These are phyloP conservation scores for Penicillium cosmopolitanum DNA, from an alignment of 495 filamentous ascomycete species.

Conservation along the genomic window DNA sequence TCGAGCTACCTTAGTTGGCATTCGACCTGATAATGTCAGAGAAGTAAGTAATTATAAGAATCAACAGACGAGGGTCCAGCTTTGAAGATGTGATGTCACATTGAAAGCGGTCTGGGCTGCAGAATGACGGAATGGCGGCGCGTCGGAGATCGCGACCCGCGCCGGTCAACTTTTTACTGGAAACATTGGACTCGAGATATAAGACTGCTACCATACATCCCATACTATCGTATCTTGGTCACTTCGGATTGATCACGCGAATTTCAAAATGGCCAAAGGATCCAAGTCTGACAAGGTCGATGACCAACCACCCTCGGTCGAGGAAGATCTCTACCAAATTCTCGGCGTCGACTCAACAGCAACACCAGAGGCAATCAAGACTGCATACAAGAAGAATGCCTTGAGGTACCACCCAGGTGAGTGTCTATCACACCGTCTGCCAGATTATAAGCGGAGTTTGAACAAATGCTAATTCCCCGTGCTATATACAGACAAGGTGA, in stretches of 20 bases:
- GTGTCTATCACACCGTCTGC: neutral
- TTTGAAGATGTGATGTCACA: neutral
- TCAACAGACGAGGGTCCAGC: neutral
- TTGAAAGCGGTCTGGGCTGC: conserved; percentile 23
- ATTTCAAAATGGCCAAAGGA: conserved; percentile 24
- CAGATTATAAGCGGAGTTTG: neutral
- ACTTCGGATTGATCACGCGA: neutral
- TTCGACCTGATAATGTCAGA: no score
- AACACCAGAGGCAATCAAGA: conserved; percentile 82
- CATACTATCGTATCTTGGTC: no score
- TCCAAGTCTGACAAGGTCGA: conserved; percentile 24
- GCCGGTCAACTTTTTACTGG: neutral
- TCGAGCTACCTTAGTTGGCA: no score
- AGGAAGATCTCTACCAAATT: conserved; percentile 87
- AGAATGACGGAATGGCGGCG: conserved; percentile 31
- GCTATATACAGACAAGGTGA: conserved; percentile 68
- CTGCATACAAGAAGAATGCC: conserved; percentile 90
- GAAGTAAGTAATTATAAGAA: neutral
- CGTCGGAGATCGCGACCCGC: conserved; percentile 30
- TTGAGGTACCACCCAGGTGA: conserved; percentile 90
- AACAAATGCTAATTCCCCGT: neutral
- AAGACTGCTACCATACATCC: no score
- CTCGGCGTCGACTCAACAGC: conserved; percentile 71
- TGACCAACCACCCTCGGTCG: conserved; percentile 47
- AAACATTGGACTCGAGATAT: no score